phyloP scores from a whole-genome alignment of 257 asterid species.

The Osmanthus fragrans region DNA sequence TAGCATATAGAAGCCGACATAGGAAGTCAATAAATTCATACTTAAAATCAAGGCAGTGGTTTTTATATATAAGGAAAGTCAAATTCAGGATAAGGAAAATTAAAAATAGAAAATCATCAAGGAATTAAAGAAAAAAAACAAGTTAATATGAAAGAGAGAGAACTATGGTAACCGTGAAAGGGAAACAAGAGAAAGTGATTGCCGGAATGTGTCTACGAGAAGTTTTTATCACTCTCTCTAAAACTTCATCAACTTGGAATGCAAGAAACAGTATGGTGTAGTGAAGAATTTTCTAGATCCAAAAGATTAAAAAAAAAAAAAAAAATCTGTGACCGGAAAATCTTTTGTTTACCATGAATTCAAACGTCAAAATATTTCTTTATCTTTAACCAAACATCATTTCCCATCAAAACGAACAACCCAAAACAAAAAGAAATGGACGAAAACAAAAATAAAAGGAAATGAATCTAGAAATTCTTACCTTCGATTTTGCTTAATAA shows the following conservation, averaged over 20 bases:
- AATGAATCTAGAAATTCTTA: slow-evolving; percentile 10
- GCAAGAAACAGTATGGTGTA: slow-evolving; percentile 25
- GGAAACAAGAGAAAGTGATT: neutral
- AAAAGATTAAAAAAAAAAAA: neutral
- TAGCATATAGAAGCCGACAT: slow-evolving; percentile 16
- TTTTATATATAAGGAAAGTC: neutral
- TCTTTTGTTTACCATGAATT: slow-evolving; percentile 17
- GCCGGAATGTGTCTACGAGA: neutral
- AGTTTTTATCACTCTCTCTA: slow-evolving; percentile 6
- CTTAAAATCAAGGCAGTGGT: neutral
- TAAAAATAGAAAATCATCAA: neutral
- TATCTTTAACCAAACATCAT: slow-evolving; percentile 16
- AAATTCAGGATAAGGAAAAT: neutral
- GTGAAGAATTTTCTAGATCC: slow-evolving; percentile 22
- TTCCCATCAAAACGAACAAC: neutral
- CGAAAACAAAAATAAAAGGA: neutral
- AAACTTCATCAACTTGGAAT: slow-evolving; percentile 25
- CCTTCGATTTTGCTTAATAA: slow-evolving; percentile 4
- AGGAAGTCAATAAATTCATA: slow-evolving; percentile 18
- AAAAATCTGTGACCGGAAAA: neutral
- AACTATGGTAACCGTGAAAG: neutral
- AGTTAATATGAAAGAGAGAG: neutral
- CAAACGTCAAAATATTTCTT: slow-evolving; percentile 24
- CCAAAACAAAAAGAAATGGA: neutral
- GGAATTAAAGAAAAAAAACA: neutral